A percentile compares a stretch with the other conserved stretches of the same genome.
phyloP scores from a whole-genome alignment of 2,329 filamentous ascomycete species.

The Orbilia ellipsospora region DNA sequence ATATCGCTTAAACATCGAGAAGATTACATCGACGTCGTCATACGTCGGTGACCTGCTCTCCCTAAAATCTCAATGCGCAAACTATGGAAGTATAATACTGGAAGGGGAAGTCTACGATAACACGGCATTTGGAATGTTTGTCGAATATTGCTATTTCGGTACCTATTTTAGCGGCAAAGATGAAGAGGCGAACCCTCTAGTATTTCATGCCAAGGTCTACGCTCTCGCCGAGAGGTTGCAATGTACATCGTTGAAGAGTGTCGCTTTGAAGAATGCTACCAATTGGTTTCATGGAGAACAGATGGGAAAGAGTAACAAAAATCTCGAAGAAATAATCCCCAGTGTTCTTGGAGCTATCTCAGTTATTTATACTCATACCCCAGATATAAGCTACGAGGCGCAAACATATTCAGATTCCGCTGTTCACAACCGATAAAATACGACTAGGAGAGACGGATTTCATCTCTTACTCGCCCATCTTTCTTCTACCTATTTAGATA shows the following conservation, averaged over 20 bases:
- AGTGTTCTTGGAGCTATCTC: conserved; percentile 10
- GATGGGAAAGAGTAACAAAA: not conserved
- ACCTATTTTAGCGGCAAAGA: conserved; percentile 5
- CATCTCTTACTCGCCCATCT: conserved; percentile 19
- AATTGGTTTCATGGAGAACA: conserved; percentile 10
- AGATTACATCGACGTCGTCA: no score
- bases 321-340: not conserved
- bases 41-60: no score
- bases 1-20: no score
- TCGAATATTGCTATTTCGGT: conserved; percentile 36
- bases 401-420: not conserved
- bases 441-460: conserved; percentile 3
- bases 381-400: conserved; percentile 8
- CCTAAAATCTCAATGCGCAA: no score
- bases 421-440: not conserved
- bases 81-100: not conserved
- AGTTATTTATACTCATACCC: conserved; percentile 15
- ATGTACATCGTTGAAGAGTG: conserved; percentile 5
- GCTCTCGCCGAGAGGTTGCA: conserved; percentile 14
- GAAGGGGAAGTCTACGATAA: conserved; percentile 4
- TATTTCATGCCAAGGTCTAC: conserved; percentile 29
- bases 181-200: not conserved
- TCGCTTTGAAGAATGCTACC: conserved; percentile 18
- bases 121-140: conserved; percentile 24
- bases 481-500: not conserved